Conservation (phyloP, 139 green algal species). For the Trebouxia sp. region DNA sequence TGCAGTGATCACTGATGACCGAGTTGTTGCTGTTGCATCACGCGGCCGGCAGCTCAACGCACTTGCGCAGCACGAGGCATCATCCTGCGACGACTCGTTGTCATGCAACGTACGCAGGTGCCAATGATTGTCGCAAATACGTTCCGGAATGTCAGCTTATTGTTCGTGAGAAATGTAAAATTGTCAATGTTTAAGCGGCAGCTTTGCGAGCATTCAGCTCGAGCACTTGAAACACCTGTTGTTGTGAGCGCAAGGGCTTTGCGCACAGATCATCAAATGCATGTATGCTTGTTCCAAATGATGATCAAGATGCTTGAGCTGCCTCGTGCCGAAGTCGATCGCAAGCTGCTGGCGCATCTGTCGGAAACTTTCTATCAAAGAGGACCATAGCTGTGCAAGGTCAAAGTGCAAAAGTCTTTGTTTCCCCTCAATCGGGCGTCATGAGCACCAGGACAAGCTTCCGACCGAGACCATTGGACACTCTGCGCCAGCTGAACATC, state of each 20-base stretch:
- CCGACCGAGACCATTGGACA: constrained; percentile 73
- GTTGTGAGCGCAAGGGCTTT: constrained; percentile 2
- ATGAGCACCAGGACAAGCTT: constrained; percentile 58
- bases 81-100: no score
- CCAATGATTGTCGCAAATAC: not conserved
- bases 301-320: not conserved
- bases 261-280: not conserved
- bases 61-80: no score
- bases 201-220: no score
- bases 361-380: constrained; percentile 21
- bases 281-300: not conserved
- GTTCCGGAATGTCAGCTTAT: not conserved
- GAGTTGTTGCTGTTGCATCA: no score
- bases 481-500: constrained; percentile 69
- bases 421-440: not conserved
- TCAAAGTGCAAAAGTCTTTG: constrained; percentile 12
- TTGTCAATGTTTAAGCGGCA: not conserved
- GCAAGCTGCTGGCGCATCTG: constrained; percentile 1
- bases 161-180: not conserved
- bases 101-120: no score
- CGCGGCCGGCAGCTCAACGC: not conserved
- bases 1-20: no score
- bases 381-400: not conserved
- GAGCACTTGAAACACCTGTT: not conserved
- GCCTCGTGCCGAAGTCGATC: not conserved